Base-by-base conservation (phyloP, 805 yeast genomes). In the Kazachstania africana region DNA sequence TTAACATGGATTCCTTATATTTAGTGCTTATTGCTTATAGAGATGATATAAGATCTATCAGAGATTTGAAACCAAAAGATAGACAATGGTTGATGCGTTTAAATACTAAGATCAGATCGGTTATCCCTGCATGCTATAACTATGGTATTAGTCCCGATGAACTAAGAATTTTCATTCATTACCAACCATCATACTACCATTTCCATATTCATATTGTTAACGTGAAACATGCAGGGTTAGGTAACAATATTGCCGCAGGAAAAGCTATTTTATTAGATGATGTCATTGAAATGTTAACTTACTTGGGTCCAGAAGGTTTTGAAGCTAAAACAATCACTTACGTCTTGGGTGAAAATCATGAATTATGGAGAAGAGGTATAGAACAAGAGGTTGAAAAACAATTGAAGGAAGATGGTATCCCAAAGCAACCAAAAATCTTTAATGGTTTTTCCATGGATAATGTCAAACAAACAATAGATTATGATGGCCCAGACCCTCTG, bases 151-250 rank as follows among this genome's bases (percentile, higher is more conserved):
- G 43, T 1, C 42, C 59, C 0, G 78, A 78, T 48, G 70, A 76
- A 42, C 52, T 91, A 42, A 69, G 94, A 37, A 53, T 85, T 1
- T 91, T 81, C 48, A 67, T 91, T 29, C 99, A 91, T 61, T 81
- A 91, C 54, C 97, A 87, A 44, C 99, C 99, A 0, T 80, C 95
- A 0, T 91, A 88, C 55, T 91, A 91, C 50, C 98, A 91, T 50
- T 78, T 91, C 63, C 99, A 91, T 51, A 68, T 91, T 13, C 99
- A 91, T 53, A 77, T 83, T 9, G 94, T 84, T 12, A 78, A 81
- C 45, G 65, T 80, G 4, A 63, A 58, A 12, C 82, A 81, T 44
- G 72, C 71, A 2, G 83, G 91, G 1, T 45, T 79, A 34, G 75
- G 87, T 28, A 66, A 68, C 42, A 75, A 94, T 28, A 67, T 82